Percentiles rank a stretch among this genome's conserved stretches.
Evolutionary conservation across 2,329 filamentous ascomycete genomes (phyloP).

Genomic region (Fonsecaea pedrosoi): DNA sequence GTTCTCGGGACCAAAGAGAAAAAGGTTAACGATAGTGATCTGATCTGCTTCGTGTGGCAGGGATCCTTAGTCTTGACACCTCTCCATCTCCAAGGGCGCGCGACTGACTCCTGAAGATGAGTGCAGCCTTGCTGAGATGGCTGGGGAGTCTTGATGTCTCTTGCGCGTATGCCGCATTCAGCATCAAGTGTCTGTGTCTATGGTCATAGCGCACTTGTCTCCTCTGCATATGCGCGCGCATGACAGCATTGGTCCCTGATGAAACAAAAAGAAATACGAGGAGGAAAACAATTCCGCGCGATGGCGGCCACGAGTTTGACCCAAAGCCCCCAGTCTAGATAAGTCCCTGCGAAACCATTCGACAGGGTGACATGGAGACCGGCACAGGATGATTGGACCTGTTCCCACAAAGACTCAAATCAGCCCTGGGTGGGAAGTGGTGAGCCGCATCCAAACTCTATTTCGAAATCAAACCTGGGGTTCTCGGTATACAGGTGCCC

Average conservation of each 20-base stretch:
- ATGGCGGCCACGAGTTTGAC: no score
- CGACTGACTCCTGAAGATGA: not conserved
- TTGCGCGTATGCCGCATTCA: not conserved
- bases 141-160: not conserved
- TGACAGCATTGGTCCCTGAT: no score
- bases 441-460: not conserved
- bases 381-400: not conserved
- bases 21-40: not conserved
- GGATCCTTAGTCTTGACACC: not conserved
- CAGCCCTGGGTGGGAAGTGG: not conserved
- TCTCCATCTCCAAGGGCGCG: not conserved
- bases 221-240: no score
- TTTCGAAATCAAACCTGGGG: not conserved
- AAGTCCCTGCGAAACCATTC: no score
- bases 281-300: no score
- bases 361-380: not conserved
- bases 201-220: no score
- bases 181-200: not conserved
- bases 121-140: not conserved
- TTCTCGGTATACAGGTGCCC: not conserved
- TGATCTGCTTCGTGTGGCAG: not conserved
- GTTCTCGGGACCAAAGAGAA: not conserved
- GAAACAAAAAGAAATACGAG: no score
- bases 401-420: no score
- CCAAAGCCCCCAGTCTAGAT: no score